These are phyloP conservation scores for Trametes cinnabarina DNA, from an alignment of 768 basidiomycete species.

Conservation along the genomic window DNA sequence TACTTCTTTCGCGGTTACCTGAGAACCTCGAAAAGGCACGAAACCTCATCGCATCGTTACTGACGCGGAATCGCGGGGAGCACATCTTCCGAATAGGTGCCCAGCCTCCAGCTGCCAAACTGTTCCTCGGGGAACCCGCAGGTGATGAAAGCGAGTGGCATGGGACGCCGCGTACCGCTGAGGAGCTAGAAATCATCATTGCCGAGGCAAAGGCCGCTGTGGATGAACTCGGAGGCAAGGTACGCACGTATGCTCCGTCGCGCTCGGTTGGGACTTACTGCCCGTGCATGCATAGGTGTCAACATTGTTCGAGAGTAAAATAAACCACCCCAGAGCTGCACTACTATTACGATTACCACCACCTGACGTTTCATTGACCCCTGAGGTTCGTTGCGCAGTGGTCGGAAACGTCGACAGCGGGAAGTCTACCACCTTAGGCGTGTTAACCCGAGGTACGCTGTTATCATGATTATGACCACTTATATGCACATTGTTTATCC, in stretches of 20 bases:
- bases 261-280: neutral
- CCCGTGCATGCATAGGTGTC: constrained; percentile 45
- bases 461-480: neutral
- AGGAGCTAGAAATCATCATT: constrained; percentile 50
- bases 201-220: constrained; percentile 46
- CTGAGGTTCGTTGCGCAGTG: constrained; percentile 93
- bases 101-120: constrained; percentile 53
- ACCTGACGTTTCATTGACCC: constrained; percentile 69
- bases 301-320: constrained; percentile 47
- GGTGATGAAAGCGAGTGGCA: constrained; percentile 51
- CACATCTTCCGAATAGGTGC: constrained; percentile 71
- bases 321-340: constrained; percentile 52
- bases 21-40: constrained; percentile 54
- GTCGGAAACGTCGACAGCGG: constrained; percentile 95
- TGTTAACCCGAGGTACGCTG: constrained; percentile 79
- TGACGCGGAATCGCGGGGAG: constrained; percentile 71
- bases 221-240: constrained; percentile 82
- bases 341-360: constrained; percentile 75
- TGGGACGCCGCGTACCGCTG: constrained; percentile 48
- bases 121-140: constrained; percentile 54
- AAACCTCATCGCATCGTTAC: constrained; percentile 60
- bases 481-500: neutral
- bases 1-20: constrained; percentile 43
- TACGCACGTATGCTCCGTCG: constrained; percentile 28
- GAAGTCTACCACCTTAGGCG: constrained; percentile 92